Conservation (phyloP, 2,329 filamentous ascomycete species). For the Fusarium chlamydosporum region DNA sequence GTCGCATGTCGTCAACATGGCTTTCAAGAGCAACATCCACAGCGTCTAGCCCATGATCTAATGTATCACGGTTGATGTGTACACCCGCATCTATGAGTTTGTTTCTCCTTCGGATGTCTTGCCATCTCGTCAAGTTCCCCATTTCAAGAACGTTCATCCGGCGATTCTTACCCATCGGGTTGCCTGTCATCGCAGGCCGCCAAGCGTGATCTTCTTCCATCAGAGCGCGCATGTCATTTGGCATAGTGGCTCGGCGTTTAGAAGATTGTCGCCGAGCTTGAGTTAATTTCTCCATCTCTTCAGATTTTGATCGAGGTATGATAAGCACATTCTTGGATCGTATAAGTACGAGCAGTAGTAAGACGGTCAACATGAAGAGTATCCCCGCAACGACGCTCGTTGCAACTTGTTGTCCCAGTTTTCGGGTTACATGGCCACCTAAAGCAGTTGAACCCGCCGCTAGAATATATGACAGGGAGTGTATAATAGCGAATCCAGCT, state of each 20-base stretch:
- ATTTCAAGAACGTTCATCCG: constrained; percentile 80
- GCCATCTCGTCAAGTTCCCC: constrained; percentile 77
- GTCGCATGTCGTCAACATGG: constrained; percentile 55
- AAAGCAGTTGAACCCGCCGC: constrained; percentile 77
- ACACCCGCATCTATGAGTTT: constrained; percentile 65
- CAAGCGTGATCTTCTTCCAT: constrained; percentile 71
- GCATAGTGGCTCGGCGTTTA: constrained; percentile 61
- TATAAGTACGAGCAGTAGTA: constrained; percentile 73
- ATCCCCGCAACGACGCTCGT: constrained; percentile 78
- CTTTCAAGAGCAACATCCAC: constrained; percentile 57
- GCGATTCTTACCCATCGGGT: constrained; percentile 76
- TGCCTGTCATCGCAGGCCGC: constrained; percentile 79
- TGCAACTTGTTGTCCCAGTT: constrained; percentile 75
- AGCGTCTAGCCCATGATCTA: constrained; percentile 56
- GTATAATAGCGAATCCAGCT: constrained; percentile 78
- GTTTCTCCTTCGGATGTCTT: constrained; percentile 76
- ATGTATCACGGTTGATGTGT: constrained; percentile 56
- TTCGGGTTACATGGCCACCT: constrained; percentile 76
- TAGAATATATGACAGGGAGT: constrained; percentile 77
- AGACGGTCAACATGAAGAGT: constrained; percentile 73
- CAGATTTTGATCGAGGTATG: constrained; percentile 72
- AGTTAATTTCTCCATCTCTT: constrained; percentile 68
- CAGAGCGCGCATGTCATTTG: constrained; percentile 56
- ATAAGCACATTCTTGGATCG: constrained; percentile 77
- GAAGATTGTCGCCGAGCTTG: constrained; percentile 65